Evolutionary conservation across 2,329 filamentous ascomycete genomes (phyloP), one percentile per base, ranked within the genome.

Genomic region (Colletotrichum cordylinicola): DNA sequence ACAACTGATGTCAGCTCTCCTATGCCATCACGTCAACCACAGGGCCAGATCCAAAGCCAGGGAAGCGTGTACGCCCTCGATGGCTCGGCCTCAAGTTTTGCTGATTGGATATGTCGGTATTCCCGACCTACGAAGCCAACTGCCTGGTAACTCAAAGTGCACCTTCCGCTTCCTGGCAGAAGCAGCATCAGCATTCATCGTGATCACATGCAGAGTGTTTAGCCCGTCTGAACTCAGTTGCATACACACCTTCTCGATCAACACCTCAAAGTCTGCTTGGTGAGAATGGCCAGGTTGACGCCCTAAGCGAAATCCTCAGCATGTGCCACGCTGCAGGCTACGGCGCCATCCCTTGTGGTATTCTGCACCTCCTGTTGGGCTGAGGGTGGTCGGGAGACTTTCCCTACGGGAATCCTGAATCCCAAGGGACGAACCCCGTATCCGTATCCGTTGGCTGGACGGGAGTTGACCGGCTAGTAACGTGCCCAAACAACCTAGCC

Each of bases 391-490:
- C 64, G 64, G 56, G n/a, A 68, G 21, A 37, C 64, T 68, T 73
- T 68, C 27, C 58, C 29, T 35, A 21, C n/a, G 35, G 56, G 18
- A 31, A 43, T 71, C 70, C 73, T 43, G 58, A 58, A 13, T 16
- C 24, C 48, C 64, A 58, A 68, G 58, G 31, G 65, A 76, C 74
- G 73, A 74, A 76, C 70, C 43, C 72, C 70, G 74, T 74, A 73
- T 74, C 74, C 74, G 74, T 73, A 76, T 76, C 70, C 64, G 15
- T 43, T 35, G n/a, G 15, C 33, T 39, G 35, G 43, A 48, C 67
- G 67, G 21, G 67, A 43, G 55, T 29, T 48, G 67, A 29, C 15
- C 29, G 67, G 58, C 24, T 37, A 12, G 48, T 67, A 29, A 48
- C 48, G 29, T 37, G 48, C 29, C 37, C 37, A 24, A 31, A 31